Base-by-base conservation (phyloP, 108 stramenopile species). In the Conticribra guillardii region DNA sequence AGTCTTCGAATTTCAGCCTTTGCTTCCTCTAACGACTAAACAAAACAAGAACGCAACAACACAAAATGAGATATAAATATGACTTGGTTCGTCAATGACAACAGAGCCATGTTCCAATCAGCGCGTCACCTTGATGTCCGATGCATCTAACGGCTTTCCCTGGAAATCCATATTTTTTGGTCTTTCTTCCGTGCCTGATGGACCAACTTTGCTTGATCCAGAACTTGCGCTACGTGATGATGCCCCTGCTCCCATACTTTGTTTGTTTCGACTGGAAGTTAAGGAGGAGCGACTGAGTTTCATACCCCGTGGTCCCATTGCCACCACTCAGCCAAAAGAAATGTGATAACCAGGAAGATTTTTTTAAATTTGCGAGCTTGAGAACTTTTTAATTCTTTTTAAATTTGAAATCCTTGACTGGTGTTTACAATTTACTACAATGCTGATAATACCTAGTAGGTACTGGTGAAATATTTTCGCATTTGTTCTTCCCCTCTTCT, bases 1-100 rank as follows among this genome's bases (percentile, higher is more conserved):
- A 81, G 74, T 41, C 61, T 34, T 26, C 63, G 60, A 45, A 81
- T 81, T 54, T 81, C 80, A 32, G 76, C 80, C 37, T 76, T 81
- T 4, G 80, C 80, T 51, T 76, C 80, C 24, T 71, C 74, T 31
- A 81, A 37, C 32, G 68, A 69, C 67, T 80, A 32, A 50, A 41
- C 15, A 18, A 53, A 18, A 0, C 22, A 17, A 52, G 7, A 51
- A 33, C 19, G 15, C n/a, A 49, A 22, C 17, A 24, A 11, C n/a
- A 32, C 26, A 34, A 34, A 17, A 37, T 33, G 17, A 18, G 45
- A 27, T 22, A 52, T 52, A 11, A 9, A 22, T 22, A 52, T 52
- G 8, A 11, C 19, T 24, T 24, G 27, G 27, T 55, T 29, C 54
- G 4, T 41, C 37, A 11, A 41, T 5, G 5, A 9, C 54, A 29